Evolutionary conservation across 176 grass and related monocot genomes (phyloP).

Genomic region (Poa pratensis): DNA sequence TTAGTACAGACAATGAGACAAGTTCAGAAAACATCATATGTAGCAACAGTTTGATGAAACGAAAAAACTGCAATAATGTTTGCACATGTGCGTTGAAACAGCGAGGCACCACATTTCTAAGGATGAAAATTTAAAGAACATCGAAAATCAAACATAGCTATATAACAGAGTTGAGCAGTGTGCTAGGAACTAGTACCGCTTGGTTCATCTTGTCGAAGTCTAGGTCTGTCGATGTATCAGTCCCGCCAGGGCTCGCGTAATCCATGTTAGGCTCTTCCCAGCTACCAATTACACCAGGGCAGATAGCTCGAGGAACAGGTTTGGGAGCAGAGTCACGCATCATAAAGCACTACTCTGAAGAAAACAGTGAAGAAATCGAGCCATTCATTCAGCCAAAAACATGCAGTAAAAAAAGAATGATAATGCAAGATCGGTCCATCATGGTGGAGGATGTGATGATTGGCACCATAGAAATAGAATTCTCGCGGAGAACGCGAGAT

Average conservation of each 20-base stretch:
- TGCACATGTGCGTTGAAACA: neutral
- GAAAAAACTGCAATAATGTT: neutral
- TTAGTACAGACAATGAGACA: constrained; percentile 4
- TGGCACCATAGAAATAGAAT: neutral
- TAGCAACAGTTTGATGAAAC: neutral
- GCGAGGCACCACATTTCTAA: too few relatives aligned
- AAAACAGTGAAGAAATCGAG: neutral
- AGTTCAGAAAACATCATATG: constrained; percentile 19
- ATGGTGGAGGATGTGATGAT: neutral
- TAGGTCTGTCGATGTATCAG: constrained; percentile 76
- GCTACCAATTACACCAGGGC: neutral
- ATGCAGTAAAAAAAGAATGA: neutral
- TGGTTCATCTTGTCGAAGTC: constrained; percentile 64
- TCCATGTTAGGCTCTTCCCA: constrained; percentile 50
- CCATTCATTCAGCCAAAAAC: neutral
- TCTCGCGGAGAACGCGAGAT: neutral
- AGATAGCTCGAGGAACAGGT: too few relatives aligned
- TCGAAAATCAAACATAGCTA: neutral
- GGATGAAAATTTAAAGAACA: too few relatives aligned
- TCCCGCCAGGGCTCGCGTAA: constrained; percentile 62
- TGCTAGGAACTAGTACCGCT: constrained; percentile 45
- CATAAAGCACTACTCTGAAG: too few relatives aligned
- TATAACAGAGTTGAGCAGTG: neutral
- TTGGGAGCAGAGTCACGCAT: too few relatives aligned
- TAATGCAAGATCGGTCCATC: neutral